Base-by-base conservation (phyloP, 208 protist species). In the Tritrichomonas foetus region DNA sequence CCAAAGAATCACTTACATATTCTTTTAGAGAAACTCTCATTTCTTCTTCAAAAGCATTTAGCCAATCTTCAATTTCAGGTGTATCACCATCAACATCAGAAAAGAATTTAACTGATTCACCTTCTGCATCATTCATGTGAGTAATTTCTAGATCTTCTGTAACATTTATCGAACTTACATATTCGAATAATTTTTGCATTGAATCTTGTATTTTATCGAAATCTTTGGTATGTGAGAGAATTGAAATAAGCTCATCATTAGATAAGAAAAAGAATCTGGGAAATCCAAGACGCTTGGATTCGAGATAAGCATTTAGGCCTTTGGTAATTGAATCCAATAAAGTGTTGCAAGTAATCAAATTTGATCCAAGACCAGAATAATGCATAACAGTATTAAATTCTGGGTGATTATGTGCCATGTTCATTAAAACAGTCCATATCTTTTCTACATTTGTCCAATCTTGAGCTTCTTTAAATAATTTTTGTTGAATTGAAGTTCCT, bases 11-110 rank as follows among this genome's bases (percentile, higher is more conserved):
- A 27, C 61, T 64, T 2, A 95, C 27, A 50, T 44, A 13, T 39
- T 94, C 50, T 27, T 75, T 84, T n/a, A 95, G 14, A 57, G 92
- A 61, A 30, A 25, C 49, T n/a, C 49, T 93, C 66, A 95, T 95
- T 93, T 41, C 66, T 30, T 92, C 22, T 95, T 99, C 98, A 93
- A 99, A 97, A 93, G 98, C 97, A 39, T 97, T 97, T 94, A 99
- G 96, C 98, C 98, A 99, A 94, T 98, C 97, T 95, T 99, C 98
- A 55, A 99, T 97, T 94, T 98, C 97, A 95, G 98, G 98, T 1
- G 41, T 66, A 66, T 97, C 97, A 44, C 98, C 97, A 93, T 97
- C 94, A 66, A 99, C 96, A 22, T 96, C 95, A 94, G 98, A 96
- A 55, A 96, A 95, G 94, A 99, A 99, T 13, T 96, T 95, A 55